Evolutionary conservation across 2,329 filamentous ascomycete genomes (phyloP).

Genomic region (Colletotrichum cordylinicola): DNA sequence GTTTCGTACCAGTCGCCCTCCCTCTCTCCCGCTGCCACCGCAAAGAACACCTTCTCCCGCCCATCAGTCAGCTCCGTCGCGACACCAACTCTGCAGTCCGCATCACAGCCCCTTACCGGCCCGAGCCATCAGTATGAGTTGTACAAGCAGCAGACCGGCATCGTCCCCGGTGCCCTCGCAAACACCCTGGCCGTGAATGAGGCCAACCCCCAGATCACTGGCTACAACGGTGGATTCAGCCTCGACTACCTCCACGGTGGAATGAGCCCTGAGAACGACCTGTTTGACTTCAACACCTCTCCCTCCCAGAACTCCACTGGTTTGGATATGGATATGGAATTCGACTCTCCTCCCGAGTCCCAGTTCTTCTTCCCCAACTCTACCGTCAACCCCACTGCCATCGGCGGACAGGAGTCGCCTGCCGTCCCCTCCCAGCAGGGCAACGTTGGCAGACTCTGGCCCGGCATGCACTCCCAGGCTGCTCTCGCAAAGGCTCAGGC

Average conservation of each 20-base stretch:
- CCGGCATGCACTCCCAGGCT: slow-evolving; percentile 92
- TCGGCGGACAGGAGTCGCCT: slow-evolving; percentile 66
- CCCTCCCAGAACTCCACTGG: slow-evolving; percentile 68
- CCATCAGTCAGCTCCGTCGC: slow-evolving; percentile 58
- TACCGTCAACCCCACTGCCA: slow-evolving; percentile 74
- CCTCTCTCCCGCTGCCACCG: slow-evolving; percentile 58
- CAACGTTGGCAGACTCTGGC: slow-evolving; percentile 79
- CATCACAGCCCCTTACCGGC: slow-evolving; percentile 68
- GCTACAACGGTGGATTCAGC: slow-evolving; percentile 55
- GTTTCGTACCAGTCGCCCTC: slow-evolving; percentile 66
- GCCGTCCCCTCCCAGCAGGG: slow-evolving; percentile 52
- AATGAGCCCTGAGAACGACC: slow-evolving; percentile 65
- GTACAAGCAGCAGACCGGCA: slow-evolving; percentile 94
- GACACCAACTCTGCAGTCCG: slow-evolving; percentile 58
- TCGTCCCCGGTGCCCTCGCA: slow-evolving; percentile 83
- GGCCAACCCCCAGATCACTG: slow-evolving; percentile 56
- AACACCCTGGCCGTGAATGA: slow-evolving; percentile 82
- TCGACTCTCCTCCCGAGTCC: slow-evolving; percentile 52
- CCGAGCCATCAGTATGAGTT: slow-evolving; percentile 95
- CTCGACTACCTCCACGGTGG: slow-evolving; percentile 58
- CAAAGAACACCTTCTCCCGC: slow-evolving; percentile 59
- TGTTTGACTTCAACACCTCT: slow-evolving; percentile 76
- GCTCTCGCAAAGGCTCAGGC: slow-evolving; percentile 77
- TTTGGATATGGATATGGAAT: slow-evolving; percentile 70
- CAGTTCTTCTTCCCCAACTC: slow-evolving; percentile 68